A percentile compares a stretch with the other conserved stretches of the same genome.
Evolutionary conservation across 805 yeast genomes (phyloP).

Genomic region (Teunomyces funiuensis): DNA sequence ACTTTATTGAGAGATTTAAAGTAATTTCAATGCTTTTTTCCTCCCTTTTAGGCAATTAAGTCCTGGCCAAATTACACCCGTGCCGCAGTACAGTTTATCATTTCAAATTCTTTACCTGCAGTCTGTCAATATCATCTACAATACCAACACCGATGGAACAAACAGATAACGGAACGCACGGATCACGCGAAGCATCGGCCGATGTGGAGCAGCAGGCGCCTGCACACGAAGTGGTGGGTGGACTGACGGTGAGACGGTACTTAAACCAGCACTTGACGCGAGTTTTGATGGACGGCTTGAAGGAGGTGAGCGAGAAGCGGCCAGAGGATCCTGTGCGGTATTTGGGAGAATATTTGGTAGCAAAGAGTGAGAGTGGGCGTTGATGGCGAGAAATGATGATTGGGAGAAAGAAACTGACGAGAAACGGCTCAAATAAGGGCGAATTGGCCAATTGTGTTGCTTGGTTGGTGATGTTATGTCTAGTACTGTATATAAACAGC

Average conservation of each 20-base stretch:
- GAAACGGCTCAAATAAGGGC: no score
- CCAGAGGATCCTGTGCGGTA: constrained; percentile 56
- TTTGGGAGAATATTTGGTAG: constrained; percentile 57
- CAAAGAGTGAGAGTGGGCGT: constrained; percentile 5
- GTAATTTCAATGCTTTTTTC: no score
- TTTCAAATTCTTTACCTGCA: neutral
- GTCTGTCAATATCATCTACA: neutral
- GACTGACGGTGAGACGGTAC: constrained; percentile 70
- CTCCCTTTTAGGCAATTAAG: no score
- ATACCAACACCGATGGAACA: neutral
- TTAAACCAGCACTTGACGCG: constrained; percentile 64
- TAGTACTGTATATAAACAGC: no score
- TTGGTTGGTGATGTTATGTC: no score
- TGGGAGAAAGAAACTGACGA: no score
- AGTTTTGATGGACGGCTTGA: constrained; percentile 63
- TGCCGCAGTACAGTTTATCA: no score
- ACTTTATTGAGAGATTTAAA: no score
- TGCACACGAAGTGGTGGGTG: constrained; percentile 58
- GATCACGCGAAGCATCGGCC: constrained; percentile 1
- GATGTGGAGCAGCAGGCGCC: constrained; percentile 20
- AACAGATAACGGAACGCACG: neutral
- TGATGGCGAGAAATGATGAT: no score
- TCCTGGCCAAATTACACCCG: no score
- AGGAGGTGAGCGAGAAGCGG: constrained; percentile 47
- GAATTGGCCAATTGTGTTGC: no score